Evolutionary conservation across 2,329 filamentous ascomycete genomes (phyloP), one percentile per base, ranked within the genome.

Genomic region (Fusarium incarnatum): DNA sequence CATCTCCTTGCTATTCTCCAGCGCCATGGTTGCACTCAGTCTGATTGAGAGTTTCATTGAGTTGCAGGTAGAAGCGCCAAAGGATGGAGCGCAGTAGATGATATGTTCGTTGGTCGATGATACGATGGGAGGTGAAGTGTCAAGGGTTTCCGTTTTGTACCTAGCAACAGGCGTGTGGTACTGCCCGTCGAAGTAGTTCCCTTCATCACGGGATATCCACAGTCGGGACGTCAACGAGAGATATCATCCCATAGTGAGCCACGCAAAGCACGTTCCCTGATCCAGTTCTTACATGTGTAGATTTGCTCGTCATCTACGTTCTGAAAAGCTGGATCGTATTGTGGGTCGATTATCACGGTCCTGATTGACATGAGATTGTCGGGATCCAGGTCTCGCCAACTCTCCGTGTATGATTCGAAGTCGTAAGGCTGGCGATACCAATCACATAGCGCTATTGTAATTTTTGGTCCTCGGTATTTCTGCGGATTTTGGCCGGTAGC

Each of bases 181-280:
- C 10, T 67, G 23, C 10, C 41, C 12, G n/a, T 68, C 50, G 41
- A 64, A 64, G 46, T 52, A 64, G 13, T 45, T n/a, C 18, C 52
- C 20, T 37, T 37, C 16, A n/a, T 37, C 10, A 5, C 34, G 16
- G 34, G 16, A 37, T 11, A 37, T 37, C 16, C 34, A 37, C 34
- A 37, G 9, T 18, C 18, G 34, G 6, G 18, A n/a, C 34, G 18
- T 37, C 34, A 37, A 37, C 11, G 34, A 37, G 2, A 30, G 6
- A 50, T 34, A 4, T 62, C 59, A 1, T 25, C 32, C 71, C 71
- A 73, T 0, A 73, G 15, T 3, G 44, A 58, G 16, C 57, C 62
- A 2, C 13, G 6, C 18, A 72, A 34, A 13, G 62, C 50, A 25
- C 42, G 56, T 3, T 52, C 8, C 16, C 44, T 62, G 12, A 71